Evolutionary conservation across 139 green algal genomes (phyloP), one percentile per base, ranked within the genome.

Genomic region (Tetradesmus obliquus): DNA sequence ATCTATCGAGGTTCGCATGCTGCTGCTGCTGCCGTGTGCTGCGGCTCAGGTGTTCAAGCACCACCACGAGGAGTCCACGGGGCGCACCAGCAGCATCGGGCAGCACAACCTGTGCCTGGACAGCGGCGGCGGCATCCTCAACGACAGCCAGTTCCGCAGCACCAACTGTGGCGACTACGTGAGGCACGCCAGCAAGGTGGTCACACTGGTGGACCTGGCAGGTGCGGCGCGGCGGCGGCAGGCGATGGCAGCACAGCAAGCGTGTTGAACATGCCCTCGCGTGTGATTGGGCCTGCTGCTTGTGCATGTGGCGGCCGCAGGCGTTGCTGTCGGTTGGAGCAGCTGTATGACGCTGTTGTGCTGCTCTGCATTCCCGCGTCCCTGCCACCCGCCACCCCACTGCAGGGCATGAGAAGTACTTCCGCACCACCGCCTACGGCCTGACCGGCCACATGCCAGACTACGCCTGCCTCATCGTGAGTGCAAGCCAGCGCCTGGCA

Each of bases 31-130:
- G 55, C 55, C 51, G 9, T 32, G 10, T 51, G 5, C 2, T 15
- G 2, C 79, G 15, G 22, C 32, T 22, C 88, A 95, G 93, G 96
- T 99, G 88, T 99, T 99, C 95, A 98, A 97, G 95, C 97, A 99
- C 91, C 91, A 93, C 53, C 97, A 99, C 91, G 97, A 99, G 94
- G 94, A 97, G 91, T 80, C 90, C 51, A 98, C 96, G 3, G 97
- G 97, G 55, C 94, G 97, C 82, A 99, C 97, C 58, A 98, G 96
- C n/a, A 96, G 94, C 90, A 98, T 99, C 66, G 96, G 96, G 5
- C 97, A 98, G 95, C 97, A 99, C 95, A 98, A 96, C 88, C 95
- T 98, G 72, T 98, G 97, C 92, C 94, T 98, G 86, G 95, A 96
- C 95, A 92, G 81, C 74, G 81, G 90, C 32, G 96, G 97, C 19